A percentile compares a stretch with the other conserved stretches of the same genome.
phyloP scores from a whole-genome alignment of 257 asterid genomes.

The Ilex aquifolium region DNA sequence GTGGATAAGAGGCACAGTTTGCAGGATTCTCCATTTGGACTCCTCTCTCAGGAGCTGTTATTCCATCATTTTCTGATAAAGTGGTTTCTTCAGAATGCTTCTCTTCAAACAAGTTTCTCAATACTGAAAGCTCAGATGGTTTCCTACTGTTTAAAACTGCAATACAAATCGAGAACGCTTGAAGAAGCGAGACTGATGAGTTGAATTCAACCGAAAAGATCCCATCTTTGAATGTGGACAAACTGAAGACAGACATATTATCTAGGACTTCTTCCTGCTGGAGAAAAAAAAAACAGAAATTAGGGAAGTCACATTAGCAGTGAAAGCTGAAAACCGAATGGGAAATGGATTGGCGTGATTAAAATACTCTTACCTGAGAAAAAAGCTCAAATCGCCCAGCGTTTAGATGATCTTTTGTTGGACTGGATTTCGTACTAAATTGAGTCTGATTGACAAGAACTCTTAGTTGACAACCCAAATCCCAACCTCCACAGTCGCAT shows the following conservation, averaged over 20 bases:
- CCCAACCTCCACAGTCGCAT: constrained; percentile 95
- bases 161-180: constrained; percentile 63
- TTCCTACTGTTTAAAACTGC: constrained; percentile 39
- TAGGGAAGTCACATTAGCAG: background rate
- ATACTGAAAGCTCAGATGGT: constrained; percentile 18
- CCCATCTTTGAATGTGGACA: constrained; percentile 56
- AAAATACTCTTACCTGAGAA: constrained; percentile 35
- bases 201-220: constrained; percentile 57
- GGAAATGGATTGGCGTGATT: constrained; percentile 1
- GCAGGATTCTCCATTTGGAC: constrained; percentile 26
- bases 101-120: constrained; percentile 11
- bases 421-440: constrained; percentile 14
- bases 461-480: constrained; percentile 59
- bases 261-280: constrained; percentile 44
- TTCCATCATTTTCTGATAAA: constrained; percentile 11
- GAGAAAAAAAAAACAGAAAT: background rate
- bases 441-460: constrained; percentile 27
- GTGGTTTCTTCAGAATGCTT: constrained; percentile 21
- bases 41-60: constrained; percentile 16
- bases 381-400: constrained; percentile 42
- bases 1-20: constrained; percentile 32
- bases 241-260: constrained; percentile 27
- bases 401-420: constrained; percentile 22
- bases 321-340: background rate
- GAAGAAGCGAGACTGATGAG: constrained; percentile 48